phyloP scores from a whole-genome alignment of 2,329 filamentous ascomycete genomes.

The Fusarium chaquense region DNA sequence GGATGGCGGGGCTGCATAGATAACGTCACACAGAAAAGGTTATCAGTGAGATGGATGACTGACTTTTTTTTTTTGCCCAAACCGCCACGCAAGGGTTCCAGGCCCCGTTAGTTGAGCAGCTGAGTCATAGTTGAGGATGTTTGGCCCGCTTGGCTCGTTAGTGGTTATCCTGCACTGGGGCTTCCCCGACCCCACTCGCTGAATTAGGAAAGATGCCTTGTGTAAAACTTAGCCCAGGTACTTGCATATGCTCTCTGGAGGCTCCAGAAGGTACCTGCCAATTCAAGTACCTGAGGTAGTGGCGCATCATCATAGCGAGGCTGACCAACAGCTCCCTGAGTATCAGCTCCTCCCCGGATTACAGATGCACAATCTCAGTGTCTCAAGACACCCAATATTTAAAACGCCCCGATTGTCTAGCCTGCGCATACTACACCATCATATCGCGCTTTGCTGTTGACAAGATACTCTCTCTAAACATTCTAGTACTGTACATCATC shows the following conservation, averaged over 20 bases:
- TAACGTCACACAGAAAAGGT: slow-evolving; percentile 47
- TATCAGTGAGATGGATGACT: slow-evolving; percentile 41
- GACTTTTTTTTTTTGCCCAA: slow-evolving; percentile 41
- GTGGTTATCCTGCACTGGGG: background rate
- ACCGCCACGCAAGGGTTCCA: slow-evolving; percentile 37
- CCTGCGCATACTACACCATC: background rate
- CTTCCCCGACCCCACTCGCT: background rate
- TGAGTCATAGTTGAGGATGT: slow-evolving; percentile 23
- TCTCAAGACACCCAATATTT: background rate
- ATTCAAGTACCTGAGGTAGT: background rate
- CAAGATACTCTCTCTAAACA: slow-evolving; percentile 3
- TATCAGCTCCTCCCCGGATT: slow-evolving; percentile 8
- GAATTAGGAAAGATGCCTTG: slow-evolving; percentile 3
- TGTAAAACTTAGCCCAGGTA: slow-evolving; percentile 10
- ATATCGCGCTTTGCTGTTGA: background rate
- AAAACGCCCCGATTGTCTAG: background rate
- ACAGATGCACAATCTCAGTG: background rate
- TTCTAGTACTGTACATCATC: background rate
- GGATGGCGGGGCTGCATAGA: slow-evolving; percentile 47
- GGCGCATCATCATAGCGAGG: slow-evolving; percentile 37
- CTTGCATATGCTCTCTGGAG: background rate
- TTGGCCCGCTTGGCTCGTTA: background rate
- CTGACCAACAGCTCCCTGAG: slow-evolving; percentile 31
- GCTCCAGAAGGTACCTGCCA: background rate
- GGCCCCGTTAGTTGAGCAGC: slow-evolving; percentile 5